These are phyloP conservation scores for Fomitopsis pinicola DNA, from an alignment of 1,284 basidiomycete species.

Conservation along the genomic window DNA sequence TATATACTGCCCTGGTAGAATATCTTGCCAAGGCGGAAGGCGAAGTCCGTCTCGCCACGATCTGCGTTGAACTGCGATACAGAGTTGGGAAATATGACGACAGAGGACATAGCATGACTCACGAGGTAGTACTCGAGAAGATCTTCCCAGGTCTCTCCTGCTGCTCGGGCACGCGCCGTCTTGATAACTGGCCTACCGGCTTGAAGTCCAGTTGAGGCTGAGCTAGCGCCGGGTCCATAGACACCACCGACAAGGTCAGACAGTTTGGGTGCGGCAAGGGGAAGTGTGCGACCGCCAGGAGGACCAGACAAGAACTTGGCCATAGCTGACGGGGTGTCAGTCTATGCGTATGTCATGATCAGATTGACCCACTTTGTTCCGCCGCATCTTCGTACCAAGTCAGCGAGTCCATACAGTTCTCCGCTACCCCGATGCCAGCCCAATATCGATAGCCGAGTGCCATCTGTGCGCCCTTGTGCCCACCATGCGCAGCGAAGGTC, in stretches of 20 bases:
- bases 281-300: slow-evolving; percentile 85
- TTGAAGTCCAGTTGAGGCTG: slow-evolving; percentile 80
- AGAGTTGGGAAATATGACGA: slow-evolving; percentile 6
- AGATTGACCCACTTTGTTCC: slow-evolving; percentile 57
- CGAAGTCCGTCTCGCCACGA: slow-evolving; percentile 80
- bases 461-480: slow-evolving; percentile 87
- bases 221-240: slow-evolving; percentile 91
- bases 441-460: slow-evolving; percentile 93
- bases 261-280: slow-evolving; percentile 76
- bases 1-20: slow-evolving; percentile 93
- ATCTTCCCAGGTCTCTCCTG: slow-evolving; percentile 90
- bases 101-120: slow-evolving; percentile 16
- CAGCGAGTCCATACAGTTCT: slow-evolving; percentile 79
- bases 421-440: slow-evolving; percentile 89
- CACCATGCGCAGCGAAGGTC: slow-evolving; percentile 88
- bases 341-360: not conserved
- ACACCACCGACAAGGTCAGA: slow-evolving; percentile 91
- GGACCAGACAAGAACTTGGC: slow-evolving; percentile 77
- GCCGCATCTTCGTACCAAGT: slow-evolving; percentile 88
- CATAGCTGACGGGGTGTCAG: slow-evolving; percentile 49
- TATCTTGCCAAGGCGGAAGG: slow-evolving; percentile 86
- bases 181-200: slow-evolving; percentile 73
- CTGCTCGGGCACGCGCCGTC: slow-evolving; percentile 75
- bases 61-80: slow-evolving; percentile 81
- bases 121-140: slow-evolving; percentile 89